Base-by-base conservation (phyloP, 2,329 filamentous ascomycete species). In the Colletotrichum trifolii region DNA sequence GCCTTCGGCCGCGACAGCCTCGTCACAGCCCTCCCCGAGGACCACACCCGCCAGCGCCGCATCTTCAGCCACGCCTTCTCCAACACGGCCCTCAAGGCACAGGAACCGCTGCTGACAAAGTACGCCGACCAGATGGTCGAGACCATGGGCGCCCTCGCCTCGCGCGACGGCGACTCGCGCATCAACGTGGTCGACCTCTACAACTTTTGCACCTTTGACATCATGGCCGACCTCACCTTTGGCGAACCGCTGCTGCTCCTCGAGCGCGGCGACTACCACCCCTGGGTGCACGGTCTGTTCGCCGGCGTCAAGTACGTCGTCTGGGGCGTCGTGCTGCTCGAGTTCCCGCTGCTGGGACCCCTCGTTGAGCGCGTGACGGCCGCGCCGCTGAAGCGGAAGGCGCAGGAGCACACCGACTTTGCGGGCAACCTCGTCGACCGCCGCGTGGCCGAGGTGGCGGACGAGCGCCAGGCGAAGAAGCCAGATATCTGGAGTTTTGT, bases 91-190 rank as follows among this genome's bases (percentile, higher is more conserved):
- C 61, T 75, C 66, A 45, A 66, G 15, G 68, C 67, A 0, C 73
- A 75, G 61, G 69, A 74, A 54, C 56, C 69, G 1, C 42, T 71
- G 2, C 67, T 83, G 56, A 70, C 74, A 60, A 67, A 68, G 1
- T 80, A 82, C 67, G 76, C 80, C 9, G 72, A 78, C 49, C 66
- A 80, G 15, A 74, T 83, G 53, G 73, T 82, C 42, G 56, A 70
- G 11, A 48, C 57, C 10, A 65, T 65, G 62, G 74, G 72, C 39
- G 63, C 82, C 40, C 71, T 70, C 17, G 11, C 9, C 57, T 5
- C 15, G 4, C 53, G 53, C 39, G 13, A 56, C n/a, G 63, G 47
- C 1, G n/a, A 4, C 25, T 25, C 25, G 25, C 25, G 35, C 15
- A 12, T 65, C 45, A 61, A 65, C 50, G 13, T 65, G n/a, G 62